Conservation (phyloP, 495 filamentous ascomycete species). For the Letharia columbiana region DNA sequence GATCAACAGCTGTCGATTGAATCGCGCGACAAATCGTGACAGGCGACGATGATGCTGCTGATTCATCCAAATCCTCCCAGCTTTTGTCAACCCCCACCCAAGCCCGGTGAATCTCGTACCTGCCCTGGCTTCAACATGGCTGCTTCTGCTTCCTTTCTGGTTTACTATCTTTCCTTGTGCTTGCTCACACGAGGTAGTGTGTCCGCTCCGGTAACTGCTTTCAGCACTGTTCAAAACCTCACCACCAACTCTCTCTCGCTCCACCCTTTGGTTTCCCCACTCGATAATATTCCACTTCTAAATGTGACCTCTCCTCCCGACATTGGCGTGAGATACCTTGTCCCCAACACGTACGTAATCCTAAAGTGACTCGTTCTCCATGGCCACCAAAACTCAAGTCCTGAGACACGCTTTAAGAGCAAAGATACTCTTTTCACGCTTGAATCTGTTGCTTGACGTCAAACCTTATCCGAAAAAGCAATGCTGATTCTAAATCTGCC, state of each 20-base stretch:
- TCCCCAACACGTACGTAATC: background rate
- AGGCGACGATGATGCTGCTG: background rate
- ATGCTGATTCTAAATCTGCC: background rate
- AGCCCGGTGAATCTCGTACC: background rate
- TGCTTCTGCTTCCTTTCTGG: background rate
- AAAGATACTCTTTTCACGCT: background rate
- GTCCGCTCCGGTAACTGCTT: background rate
- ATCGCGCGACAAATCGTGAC: background rate
- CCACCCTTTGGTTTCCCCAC: background rate
- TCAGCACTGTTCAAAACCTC: background rate
- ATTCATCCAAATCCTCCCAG: background rate
- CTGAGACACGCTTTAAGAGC: background rate
- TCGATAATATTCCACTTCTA: background rate
- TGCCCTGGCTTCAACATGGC: background rate
- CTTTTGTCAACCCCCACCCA: background rate
- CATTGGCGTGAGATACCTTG: background rate
- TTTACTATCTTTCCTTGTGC: background rate
- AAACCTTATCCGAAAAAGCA: background rate
- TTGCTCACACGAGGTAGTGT: background rate
- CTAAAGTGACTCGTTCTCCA: background rate
- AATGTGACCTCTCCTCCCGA: background rate
- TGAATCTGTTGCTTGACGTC: background rate
- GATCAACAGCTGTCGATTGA: background rate
- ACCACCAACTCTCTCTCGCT: background rate
- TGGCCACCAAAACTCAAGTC: background rate